Conservation (phyloP, 352 stramenopile species). For the Thalassiosira hispida region DNA sequence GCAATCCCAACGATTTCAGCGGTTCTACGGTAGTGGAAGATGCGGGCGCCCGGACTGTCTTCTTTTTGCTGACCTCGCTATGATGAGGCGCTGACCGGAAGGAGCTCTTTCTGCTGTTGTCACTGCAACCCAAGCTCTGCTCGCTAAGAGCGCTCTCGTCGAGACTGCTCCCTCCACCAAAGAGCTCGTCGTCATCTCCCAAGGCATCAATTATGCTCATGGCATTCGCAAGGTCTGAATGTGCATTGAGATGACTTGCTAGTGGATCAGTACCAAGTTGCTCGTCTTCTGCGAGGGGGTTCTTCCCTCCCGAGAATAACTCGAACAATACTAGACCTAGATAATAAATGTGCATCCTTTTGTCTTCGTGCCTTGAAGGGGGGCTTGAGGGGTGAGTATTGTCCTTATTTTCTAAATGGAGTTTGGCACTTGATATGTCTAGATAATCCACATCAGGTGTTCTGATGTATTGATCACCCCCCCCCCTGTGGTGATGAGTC, state of each 20-base stretch:
- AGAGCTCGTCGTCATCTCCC: background rate
- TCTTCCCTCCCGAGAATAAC: conserved; percentile 22
- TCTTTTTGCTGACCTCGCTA: background rate
- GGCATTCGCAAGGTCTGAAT: background rate
- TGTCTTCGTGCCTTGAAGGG: background rate
- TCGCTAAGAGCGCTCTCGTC: background rate
- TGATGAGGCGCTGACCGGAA: background rate
- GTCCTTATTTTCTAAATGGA: background rate
- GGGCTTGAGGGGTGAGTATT: background rate
- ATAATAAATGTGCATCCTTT: conserved; percentile 5
- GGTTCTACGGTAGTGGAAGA: conserved; percentile 1
- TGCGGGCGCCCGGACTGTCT: background rate
- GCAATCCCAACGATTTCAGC: conserved; percentile 27
- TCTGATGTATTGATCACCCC: no score
- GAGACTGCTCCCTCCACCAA: background rate
- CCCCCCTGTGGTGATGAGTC: no score
- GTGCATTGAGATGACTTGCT: background rate
- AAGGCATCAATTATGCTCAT: background rate
- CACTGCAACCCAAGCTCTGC: background rate
- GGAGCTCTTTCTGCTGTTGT: background rate
- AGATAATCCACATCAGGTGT: background rate
- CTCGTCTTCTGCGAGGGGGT: background rate
- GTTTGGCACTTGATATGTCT: background rate
- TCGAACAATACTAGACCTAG: conserved; percentile 28
- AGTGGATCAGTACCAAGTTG: background rate